Evolutionary conservation across 176 grass and related monocot genomes (phyloP), one percentile per base, ranked within the genome.

Genomic region (Musa troglodytarum): DNA sequence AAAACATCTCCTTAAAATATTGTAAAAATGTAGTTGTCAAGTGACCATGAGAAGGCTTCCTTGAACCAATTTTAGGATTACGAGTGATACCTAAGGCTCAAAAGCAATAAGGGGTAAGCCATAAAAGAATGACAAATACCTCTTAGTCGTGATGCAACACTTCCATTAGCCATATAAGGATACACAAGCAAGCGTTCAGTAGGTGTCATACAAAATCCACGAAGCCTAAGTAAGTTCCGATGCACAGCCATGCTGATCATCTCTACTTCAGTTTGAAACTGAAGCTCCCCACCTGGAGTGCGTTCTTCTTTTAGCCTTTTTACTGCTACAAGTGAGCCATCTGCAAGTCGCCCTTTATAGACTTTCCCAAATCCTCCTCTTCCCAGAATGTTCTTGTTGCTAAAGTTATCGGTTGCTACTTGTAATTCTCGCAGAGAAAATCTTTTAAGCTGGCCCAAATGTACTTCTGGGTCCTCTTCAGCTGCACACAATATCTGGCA

Each of bases 311-410:
- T 71, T 52, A 71, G 43, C 68, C 68, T 71, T 19, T 71, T 71
- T 71, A 71, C 68, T 71, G 68, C 68, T 71, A 71, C 68, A 50
- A 71, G 68, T 50, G 68, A 71, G 50, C 68, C 68, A 71, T 71
- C 68, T 50, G 68, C 68, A 49, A 71, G 68, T 71, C 68, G 29
- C 17, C 68, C 68, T 51, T 71, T 71, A 51, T 71, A 71, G 10
- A 71, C 68, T 71, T 71, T 71, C 8, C 68, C 68, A 71, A 71
- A 71, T 71, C 68, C 68, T 50, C 68, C 68, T 71, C 68, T 71
- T 71, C 68, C 68, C 14, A 71, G 19, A 50, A 71, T 71, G 15
- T 71, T 71, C 14, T 71, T 71, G 68, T 71, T 71, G 3, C 68
- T 71, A 50, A 71, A 71, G n/a, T 71, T 71, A 50, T 71, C 68